Conservation (phyloP, 2,329 filamentous ascomycete species). For the Volutella citrinella region DNA sequence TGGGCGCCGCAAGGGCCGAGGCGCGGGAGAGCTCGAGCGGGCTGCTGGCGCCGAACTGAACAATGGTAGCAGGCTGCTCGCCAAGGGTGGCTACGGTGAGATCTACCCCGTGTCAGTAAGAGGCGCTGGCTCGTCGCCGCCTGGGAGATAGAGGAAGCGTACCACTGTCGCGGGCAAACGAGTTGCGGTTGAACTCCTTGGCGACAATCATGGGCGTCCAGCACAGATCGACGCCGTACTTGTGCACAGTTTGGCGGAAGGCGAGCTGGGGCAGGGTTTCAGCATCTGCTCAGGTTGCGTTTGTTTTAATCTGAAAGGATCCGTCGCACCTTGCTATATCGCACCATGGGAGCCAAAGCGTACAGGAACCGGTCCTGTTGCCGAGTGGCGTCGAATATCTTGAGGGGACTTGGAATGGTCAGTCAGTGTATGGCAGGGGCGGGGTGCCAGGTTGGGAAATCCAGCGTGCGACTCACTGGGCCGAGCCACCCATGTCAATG, state of each 20-base stretch:
- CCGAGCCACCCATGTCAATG: conserved; percentile 14
- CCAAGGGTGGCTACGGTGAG: conserved; percentile 56
- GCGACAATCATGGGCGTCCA: conserved; percentile 73
- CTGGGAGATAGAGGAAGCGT: conserved; percentile 9
- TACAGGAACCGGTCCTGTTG: conserved; percentile 52
- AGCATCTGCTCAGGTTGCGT: conserved; percentile 2
- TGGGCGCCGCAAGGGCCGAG: conserved; percentile 58
- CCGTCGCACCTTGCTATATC: conserved; percentile 61
- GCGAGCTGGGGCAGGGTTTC: conserved; percentile 49
- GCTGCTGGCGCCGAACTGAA: conserved; percentile 64
- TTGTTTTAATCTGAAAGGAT: too few species aligned
- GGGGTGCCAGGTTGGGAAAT: too few species aligned
- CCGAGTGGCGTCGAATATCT: conserved; percentile 55
- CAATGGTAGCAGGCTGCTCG: conserved; percentile 57
- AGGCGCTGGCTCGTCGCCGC: neutral
- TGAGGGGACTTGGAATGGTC: conserved; percentile 53
- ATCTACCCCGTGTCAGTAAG: conserved; percentile 35
- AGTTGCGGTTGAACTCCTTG: conserved; percentile 65
- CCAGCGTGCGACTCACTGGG: conserved; percentile 25
- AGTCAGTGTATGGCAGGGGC: too few species aligned
- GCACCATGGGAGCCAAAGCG: conserved; percentile 66
- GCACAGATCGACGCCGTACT: conserved; percentile 63
- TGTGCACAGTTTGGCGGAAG: conserved; percentile 64
- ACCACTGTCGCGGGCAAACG: conserved; percentile 59
- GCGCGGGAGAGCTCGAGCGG: conserved; percentile 61